Percentiles rank a stretch among this genome's conserved stretches.
phyloP scores from a whole-genome alignment of 208 protist genomes.

The Strigomonas culicis region DNA sequence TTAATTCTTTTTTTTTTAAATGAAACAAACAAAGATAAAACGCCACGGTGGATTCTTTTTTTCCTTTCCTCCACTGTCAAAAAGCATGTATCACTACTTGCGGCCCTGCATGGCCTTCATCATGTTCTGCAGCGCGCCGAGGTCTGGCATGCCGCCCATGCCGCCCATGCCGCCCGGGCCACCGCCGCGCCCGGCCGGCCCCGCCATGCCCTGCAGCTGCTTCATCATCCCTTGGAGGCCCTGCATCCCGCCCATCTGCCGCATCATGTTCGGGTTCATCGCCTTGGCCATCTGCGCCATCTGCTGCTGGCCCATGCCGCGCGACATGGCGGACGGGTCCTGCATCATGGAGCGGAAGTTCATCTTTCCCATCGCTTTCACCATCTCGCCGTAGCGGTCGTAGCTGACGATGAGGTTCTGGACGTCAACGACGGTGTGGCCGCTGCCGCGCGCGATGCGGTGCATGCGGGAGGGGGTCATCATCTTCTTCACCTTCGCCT shows the following conservation, averaged over 20 bases:
- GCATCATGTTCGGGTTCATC: conserved; percentile 84
- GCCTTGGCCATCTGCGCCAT: conserved; percentile 84
- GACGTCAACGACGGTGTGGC: conserved; percentile 69
- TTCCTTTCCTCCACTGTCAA: not conserved
- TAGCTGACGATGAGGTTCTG: conserved; percentile 81
- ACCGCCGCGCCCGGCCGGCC: conserved; percentile 18
- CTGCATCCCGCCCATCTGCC: conserved; percentile 77
- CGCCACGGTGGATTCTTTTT: not conserved
- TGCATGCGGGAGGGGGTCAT: conserved; percentile 85
- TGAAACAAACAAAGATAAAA: not conserved
- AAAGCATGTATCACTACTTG: not conserved
- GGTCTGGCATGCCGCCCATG: conserved; percentile 38
- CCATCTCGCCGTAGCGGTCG: conserved; percentile 84
- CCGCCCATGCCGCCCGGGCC: conserved; percentile 24
- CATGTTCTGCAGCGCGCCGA: conserved; percentile 44
- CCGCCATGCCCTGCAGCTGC: conserved; percentile 54
- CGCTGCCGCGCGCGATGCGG: conserved; percentile 83
- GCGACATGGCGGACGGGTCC: conserved; percentile 52
- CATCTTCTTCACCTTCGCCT: conserved; percentile 88
- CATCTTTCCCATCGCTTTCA: conserved; percentile 89
- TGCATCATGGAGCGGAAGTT: conserved; percentile 89
- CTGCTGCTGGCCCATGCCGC: conserved; percentile 74
- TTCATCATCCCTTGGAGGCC: conserved; percentile 89
- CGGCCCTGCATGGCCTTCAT: conserved; percentile 45
- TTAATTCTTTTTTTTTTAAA: conserved; percentile 1